Evolutionary conservation across 164 flowering plant genomes (phyloP).

Genomic region (Tetrastigma voinierianum): DNA sequence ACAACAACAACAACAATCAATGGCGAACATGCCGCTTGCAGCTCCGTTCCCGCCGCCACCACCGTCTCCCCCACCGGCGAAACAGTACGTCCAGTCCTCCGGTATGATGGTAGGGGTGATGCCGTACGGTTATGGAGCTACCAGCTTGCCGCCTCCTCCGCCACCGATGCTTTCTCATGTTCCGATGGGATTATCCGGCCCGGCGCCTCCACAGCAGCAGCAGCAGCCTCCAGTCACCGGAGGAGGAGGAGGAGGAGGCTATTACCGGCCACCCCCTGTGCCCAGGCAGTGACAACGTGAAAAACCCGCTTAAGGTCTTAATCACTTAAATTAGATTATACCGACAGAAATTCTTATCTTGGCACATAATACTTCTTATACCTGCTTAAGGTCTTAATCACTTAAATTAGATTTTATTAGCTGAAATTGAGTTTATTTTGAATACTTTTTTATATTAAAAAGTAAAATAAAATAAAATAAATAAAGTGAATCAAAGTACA

Average conservation of each 20-base stretch:
- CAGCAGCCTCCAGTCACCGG: no score
- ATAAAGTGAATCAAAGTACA: no score
- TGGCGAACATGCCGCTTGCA: conserved; percentile 18
- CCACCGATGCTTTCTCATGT: conserved; percentile 58
- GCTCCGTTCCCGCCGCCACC: conserved; percentile 36
- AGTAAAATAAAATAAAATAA: no score
- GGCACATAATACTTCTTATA: no score
- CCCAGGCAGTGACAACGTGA: conserved; percentile 53
- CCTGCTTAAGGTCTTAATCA: no score
- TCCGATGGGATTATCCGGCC: conserved; percentile 48
- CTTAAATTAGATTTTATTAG: no score
- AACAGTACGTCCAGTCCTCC: conserved; percentile 51
- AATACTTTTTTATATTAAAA: no score
- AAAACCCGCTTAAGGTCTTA: no score
- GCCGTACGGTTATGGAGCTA: conserved; percentile 53
- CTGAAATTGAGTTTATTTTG: no score
- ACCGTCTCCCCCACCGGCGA: conserved; percentile 31
- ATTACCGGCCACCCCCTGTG: conserved; percentile 49
- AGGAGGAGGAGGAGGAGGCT: conserved; percentile 36
- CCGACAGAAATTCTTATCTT: no score
- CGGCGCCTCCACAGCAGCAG: no score
- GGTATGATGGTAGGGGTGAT: conserved; percentile 44
- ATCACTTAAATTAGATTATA: no score
- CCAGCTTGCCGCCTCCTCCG: conserved; percentile 60
- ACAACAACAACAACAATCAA: conserved; percentile 42